phyloP scores from a whole-genome alignment of 2,329 filamentous ascomycete genomes.

The Lecanosticta acicola region DNA sequence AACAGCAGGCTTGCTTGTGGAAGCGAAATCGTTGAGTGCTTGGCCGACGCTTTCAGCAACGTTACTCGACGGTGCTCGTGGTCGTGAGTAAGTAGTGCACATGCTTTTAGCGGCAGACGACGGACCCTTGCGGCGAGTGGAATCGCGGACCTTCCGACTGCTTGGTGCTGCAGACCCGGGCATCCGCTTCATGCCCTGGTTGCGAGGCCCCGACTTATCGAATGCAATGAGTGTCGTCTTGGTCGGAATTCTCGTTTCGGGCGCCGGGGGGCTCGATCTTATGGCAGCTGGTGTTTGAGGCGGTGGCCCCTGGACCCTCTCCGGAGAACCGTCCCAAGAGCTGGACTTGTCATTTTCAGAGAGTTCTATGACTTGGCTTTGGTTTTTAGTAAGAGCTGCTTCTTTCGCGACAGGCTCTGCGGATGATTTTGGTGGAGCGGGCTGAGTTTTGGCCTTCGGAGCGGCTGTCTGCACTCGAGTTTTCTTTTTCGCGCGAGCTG shows the following conservation, averaged over 20 bases:
- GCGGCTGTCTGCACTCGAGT: not conserved
- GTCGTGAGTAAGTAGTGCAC: conserved; percentile 1
- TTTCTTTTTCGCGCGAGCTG: not conserved
- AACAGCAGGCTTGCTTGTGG: conserved; percentile 2
- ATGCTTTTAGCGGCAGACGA: conserved; percentile 15
- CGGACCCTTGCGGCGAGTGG: conserved; percentile 4
- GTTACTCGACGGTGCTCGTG: conserved; percentile 12
- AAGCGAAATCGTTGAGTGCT: conserved; percentile 14
- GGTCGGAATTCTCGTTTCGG: conserved; percentile 9
- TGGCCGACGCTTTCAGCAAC: conserved; percentile 13
- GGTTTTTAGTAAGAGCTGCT: not conserved
- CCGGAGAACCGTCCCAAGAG: not conserved
- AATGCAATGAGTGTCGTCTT: conserved; percentile 28
- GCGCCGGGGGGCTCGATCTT: conserved; percentile 9
- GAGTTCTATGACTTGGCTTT: not conserved
- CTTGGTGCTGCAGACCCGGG: conserved; percentile 3
- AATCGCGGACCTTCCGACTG: not conserved
- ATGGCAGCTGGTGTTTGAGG: conserved; percentile 13
- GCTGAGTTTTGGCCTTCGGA: conserved; percentile 1
- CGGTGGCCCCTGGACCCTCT: not conserved
- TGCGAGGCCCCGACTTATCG: conserved; percentile 26
- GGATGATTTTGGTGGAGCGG: not conserved
- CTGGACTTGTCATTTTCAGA: not conserved
- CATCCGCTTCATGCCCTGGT: conserved; percentile 24
- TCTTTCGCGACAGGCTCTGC: not conserved